A percentile compares a stretch with the other conserved stretches of the same genome.
Evolutionary conservation across 192 early-diverging fungal genomes (phyloP).

Genomic region (Coemansia sp.): DNA sequence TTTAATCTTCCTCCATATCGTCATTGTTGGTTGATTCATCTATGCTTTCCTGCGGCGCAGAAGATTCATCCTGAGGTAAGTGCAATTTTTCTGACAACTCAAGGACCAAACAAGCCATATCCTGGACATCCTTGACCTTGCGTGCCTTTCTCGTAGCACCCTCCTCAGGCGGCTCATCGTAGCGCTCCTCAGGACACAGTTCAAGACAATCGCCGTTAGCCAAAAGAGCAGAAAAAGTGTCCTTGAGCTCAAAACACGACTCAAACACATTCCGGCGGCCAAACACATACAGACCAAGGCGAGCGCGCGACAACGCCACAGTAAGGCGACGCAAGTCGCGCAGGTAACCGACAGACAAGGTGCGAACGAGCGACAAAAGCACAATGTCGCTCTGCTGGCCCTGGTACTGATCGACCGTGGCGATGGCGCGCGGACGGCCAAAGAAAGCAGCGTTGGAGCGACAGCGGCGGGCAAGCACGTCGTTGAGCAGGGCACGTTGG

Average conservation of each 20-base stretch:
- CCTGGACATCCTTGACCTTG: slow-evolving; percentile 31
- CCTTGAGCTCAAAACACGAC: slow-evolving; percentile 78
- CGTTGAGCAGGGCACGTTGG: slow-evolving; percentile 86
- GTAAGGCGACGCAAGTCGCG: slow-evolving; percentile 90
- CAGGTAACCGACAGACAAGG: slow-evolving; percentile 83
- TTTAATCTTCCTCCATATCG: neutral
- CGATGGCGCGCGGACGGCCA: slow-evolving; percentile 69
- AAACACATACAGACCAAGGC: slow-evolving; percentile 94
- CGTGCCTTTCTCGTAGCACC: slow-evolving; percentile 16
- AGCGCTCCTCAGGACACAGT: slow-evolving; percentile 60
- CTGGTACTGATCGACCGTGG: slow-evolving; percentile 97
- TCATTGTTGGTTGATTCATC: neutral
- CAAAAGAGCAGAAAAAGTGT: slow-evolving; percentile 62
- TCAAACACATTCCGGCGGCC: slow-evolving; percentile 71
- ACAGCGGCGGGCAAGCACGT: slow-evolving; percentile 85
- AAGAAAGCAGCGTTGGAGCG: slow-evolving; percentile 78
- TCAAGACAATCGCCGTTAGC: slow-evolving; percentile 57
- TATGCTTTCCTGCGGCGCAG: neutral
- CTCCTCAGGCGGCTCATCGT: slow-evolving; percentile 21
- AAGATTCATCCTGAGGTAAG: neutral
- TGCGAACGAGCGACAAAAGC: slow-evolving; percentile 90
- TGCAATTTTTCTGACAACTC: slow-evolving; percentile 16
- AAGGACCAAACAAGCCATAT: slow-evolving; percentile 30
- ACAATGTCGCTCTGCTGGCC: slow-evolving; percentile 95
- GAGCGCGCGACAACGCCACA: slow-evolving; percentile 91